Base-by-base conservation (phyloP, 768 basidiomycete species). In the Glaciozyma martinii region DNA sequence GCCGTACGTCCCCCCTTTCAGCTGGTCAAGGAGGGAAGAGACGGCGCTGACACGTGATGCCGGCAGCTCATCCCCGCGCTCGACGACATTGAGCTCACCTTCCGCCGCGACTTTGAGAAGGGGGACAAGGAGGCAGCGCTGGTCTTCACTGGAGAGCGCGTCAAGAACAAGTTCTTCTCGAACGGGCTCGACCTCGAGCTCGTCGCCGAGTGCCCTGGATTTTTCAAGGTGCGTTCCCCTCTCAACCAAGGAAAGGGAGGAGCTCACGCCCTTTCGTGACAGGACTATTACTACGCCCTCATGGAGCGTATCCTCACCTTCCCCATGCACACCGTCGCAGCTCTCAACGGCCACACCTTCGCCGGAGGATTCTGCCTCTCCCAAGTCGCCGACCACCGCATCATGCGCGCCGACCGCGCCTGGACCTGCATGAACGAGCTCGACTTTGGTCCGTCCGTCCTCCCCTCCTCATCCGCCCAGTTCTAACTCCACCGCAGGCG, bases 401-500 rank as follows among this genome's bases (percentile, higher is more conserved):
- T 32, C 25, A 29, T 40, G 21, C 50, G 65, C 64, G 56, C 88
- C 68, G 90, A 87, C 23, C 85, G 86, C 71, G 85, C 87, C 0
- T 92, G 90, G 87, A 77, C 89, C 59, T 89, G 86, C 75, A 94
- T 95, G 91, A 97, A 94, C 74, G 32, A 88, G 85, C 78, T 90
- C 50, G 85, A 87, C 73, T 90, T 93, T 71, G 90, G 37, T 40
- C 37, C 37, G 37, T 40, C n/a, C n/a, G n/a, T n/a, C n/a, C n/a
- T n/a, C 37, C 12, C 37, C 37, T 10, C 33, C 6, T 10, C 10
- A 5, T 13, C 37, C 37, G 10, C 37, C 37, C 37, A 7, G 10
- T 40, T 13, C 37, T 40, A 6, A 8, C 37, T 40, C 37, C 37
- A 5, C 33, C 5, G 10, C 37, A 40, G 37, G 89, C 59, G 89